Evolutionary conservation across 768 basidiomycete species (phyloP), one percentile per base, ranked within the genome.

Genomic region (Auricularia heimuer): DNA sequence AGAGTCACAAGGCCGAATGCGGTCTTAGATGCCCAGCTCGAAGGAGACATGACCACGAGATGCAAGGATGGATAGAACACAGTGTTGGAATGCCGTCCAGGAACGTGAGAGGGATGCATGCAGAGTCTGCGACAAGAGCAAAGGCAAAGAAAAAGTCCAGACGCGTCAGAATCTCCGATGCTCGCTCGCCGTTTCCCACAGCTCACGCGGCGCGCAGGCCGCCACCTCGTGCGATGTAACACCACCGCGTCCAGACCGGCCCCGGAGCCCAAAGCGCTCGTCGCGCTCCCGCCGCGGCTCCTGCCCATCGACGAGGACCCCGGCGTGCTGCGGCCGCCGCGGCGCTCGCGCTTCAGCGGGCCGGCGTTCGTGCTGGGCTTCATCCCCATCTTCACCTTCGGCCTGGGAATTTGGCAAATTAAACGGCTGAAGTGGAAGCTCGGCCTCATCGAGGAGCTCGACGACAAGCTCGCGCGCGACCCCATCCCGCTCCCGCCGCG

Each of bases 371-470:
- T 93, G 36, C 78, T 94, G 66, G 91, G 92, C 37, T 82, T 90
- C 69, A 90, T 97, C 64, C 97, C 97, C 1, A 77, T 98, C 66
- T 87, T 97, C 72, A 93, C 94, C 0, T 93, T 94, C 69, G 89
- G 82, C 16, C 79, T 99, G 67, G 96, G 97, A 18, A 84, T 85
- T 21, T 98, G 96, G 96, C 97, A 99, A 76, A 78, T 99, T 37
- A 84, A 92, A 70, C 85, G 97, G 61, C 82, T 98, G 36, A 84
- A 91, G 73, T 99, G 97, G 97, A 99, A 99, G 76, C 79, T 96
- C 56, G 84, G 85, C 63, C 81, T 99, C 62, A 98, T 98, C 67
- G 92, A 97, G 68, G 92, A 98, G 71, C 80, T 98, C 42, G 90
- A 97, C 73, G 87, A 91, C 75, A 96, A 97, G 76, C 77, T 98